Base-by-base conservation (phyloP, 2,329 filamentous ascomycete species). In the Phialophora expanda region DNA sequence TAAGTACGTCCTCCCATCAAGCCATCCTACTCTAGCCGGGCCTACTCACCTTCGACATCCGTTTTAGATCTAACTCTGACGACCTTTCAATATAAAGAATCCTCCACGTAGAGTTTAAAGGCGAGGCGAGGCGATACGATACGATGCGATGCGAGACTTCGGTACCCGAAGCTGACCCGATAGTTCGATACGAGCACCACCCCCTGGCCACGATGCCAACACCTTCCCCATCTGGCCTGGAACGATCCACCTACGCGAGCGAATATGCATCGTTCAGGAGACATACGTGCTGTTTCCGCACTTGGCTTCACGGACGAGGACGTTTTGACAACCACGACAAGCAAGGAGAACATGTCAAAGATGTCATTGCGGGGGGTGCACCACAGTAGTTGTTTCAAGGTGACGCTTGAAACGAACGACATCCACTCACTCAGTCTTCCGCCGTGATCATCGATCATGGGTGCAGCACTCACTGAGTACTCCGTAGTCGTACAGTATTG, bases 21-120 rank as follows among this genome's bases (percentile, higher is more conserved):
- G 48, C 14, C 22, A 24, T 17, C 20, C 9, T 50, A 9, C 20
- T 50, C 5, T 3, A 5, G 24, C 12, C 46, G 24, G 20, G 20
- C n/a, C 20, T 51, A 9, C 5, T 26, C 22, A 14, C 24, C 20
- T 26, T 28, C 48, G 48, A 26, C 24, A 5, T 17, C 7, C 20
- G 48, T 26, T 26, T 11, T 22, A 51, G 48, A 14, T 26, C 48
- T 1, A 22, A 20, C 14, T 51, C 22, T 17, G 20, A 51, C 48
- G 24, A 22, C 22, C 20, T 51, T 28, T 24, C 48, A 28, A 6
- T 6, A 1, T 14, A 4, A 14, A 4, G 24, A 14, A 51, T 22
- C 48, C 48, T 22, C 22, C 48, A 51, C 48, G 48, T 51, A 22
- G 48, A 51, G 17, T 22, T 48, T 17, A 48, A 20, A 48, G 44